Base-by-base conservation (phyloP, 148 eudicot genomes). In the Arctostaphylos glauca region DNA sequence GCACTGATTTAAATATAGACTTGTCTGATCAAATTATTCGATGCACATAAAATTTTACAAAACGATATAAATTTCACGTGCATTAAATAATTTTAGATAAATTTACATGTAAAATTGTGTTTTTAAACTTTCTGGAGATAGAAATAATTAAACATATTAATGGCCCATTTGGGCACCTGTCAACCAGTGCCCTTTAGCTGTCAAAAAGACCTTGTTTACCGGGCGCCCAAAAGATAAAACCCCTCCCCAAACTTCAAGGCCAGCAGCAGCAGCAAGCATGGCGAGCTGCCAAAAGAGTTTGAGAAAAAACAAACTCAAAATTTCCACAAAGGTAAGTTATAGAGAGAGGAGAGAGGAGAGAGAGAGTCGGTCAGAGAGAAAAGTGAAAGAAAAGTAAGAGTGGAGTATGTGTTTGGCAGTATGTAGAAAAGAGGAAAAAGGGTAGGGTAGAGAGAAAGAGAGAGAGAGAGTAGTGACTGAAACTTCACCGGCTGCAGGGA, bases 401-500 rank as follows among this genome's bases (percentile, higher is more conserved):
- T 23, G 41, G 59, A 72, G 85, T 47, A 53, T 77, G 23, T 19
- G 25, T 46, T 76, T 74, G 79, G 82, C 80, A 84, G 74, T 50
- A 48, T 9, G 74, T 72, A 41, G 16, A 44, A 23, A 64, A n/a
- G 9, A 71, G 9, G 19, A 72, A 46, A 7, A 19, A 16, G 4
- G 18, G 1, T 14, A 12, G 44, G 1, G 19, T n/a, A n/a, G 16
- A 19, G 31, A 54, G 46, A 13, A 8, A 19, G 43, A 15, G 15
- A 2, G 14, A 25, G 62, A 25, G 55, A 9, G 47, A 62, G 72
- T 12, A 12, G 81, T 44, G 81, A 62, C 81, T 77, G 81, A 67
- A 59, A 83, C n/a, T n/a, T 54, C 43, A 83, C 56, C 78, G 70
- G 85, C 58, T 31, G 81, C 85, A 75, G 85, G 71, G 43, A 62